phyloP scores from a whole-genome alignment of 495 filamentous ascomycete species.

The Xylaria acuta region DNA sequence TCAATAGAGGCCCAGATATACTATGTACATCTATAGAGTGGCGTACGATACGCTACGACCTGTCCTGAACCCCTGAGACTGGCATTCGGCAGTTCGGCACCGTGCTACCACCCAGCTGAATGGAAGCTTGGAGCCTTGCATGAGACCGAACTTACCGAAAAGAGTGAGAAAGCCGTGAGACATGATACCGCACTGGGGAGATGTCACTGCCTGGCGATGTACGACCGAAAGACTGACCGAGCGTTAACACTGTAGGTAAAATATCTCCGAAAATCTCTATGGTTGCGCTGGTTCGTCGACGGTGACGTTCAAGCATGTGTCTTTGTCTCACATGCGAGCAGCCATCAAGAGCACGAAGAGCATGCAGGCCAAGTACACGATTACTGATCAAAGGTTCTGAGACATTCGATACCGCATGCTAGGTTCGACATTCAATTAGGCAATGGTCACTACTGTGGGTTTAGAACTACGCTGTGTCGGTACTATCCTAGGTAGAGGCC shows the following conservation, averaged over 20 bases:
- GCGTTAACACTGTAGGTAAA: too few species aligned
- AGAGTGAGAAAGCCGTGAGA: neutral
- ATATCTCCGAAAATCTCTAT: too few species aligned
- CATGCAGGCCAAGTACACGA: neutral
- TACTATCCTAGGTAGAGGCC: neutral
- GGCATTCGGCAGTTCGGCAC: neutral
- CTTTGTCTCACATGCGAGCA: neutral
- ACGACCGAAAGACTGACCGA: neutral
- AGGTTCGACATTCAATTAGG: neutral
- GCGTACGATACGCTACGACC: neutral
- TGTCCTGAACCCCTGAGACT: neutral
- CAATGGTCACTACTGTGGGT: neutral
- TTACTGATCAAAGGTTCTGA: neutral
- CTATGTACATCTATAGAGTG: neutral
- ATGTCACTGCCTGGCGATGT: neutral
- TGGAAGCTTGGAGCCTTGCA: neutral
- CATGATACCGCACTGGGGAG: neutral
- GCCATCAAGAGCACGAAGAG: neutral
- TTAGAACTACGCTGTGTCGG: neutral
- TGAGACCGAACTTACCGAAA: neutral
- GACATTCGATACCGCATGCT: neutral
- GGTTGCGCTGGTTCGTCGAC: too few species aligned
- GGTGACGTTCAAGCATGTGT: neutral
- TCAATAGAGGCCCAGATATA: neutral
- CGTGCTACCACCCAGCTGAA: neutral